Conservation (phyloP, 108 stramenopile species). For the Fragilaria crotonensis region DNA sequence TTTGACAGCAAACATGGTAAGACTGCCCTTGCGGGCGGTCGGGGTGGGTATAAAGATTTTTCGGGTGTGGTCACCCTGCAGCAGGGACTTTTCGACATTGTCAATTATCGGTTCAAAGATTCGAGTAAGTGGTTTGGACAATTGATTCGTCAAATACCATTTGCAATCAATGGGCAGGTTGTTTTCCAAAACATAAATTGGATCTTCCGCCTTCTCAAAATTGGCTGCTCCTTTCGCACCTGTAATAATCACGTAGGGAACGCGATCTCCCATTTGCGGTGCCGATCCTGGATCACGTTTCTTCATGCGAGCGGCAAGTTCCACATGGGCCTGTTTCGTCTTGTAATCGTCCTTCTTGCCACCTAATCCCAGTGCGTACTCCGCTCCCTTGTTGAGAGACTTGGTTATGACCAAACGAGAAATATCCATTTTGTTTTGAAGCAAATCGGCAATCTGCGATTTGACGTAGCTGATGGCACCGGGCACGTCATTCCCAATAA, state of each 20-base stretch:
- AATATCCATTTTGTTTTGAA: constrained; percentile 99
- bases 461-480: constrained; percentile 93
- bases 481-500: constrained; percentile 88
- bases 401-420: constrained; percentile 97
- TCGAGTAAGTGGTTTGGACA: constrained; percentile 91
- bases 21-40: constrained; percentile 87
- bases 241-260: constrained; percentile 99
- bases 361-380: constrained; percentile 83
- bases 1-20: constrained; percentile 97
- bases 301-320: constrained; percentile 97
- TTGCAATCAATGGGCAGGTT: constrained; percentile 95
- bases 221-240: constrained; percentile 90
- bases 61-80: constrained; percentile 96
- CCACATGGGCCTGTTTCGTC: constrained; percentile 96
- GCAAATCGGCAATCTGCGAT: constrained; percentile 84
- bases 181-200: constrained; percentile 96
- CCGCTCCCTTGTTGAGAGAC: constrained; percentile 94
- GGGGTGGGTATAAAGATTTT: constrained; percentile 95
- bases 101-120: constrained; percentile 98
- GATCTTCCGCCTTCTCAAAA: constrained; percentile 97
- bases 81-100: constrained; percentile 81
- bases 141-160: constrained; percentile 96
- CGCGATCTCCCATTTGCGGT: constrained; percentile 98
- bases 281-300: constrained; percentile 96
- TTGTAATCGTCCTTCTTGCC: constrained; percentile 95